Evolutionary conservation across 306 rosid genomes (phyloP), one percentile per base, ranked within the genome.

Genomic region (Dalbergia cochinchinensis): DNA sequence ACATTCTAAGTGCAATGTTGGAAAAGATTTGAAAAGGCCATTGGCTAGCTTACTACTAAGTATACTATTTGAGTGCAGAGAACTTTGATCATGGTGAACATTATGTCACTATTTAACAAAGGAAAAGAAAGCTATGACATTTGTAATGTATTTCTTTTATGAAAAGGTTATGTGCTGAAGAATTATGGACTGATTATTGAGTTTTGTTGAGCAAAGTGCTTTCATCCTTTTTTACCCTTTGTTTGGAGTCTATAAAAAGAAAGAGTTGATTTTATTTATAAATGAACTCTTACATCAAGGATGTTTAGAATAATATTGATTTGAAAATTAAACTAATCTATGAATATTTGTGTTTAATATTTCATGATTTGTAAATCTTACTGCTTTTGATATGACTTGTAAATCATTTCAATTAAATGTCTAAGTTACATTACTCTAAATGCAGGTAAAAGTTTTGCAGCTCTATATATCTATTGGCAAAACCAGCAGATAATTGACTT

Each of bases 151-250:
- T 47, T 47, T 47, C 5, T 47, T 14, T 47, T 63, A 44, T 11
- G 16, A n/a, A 44, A 39, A 16, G 12, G 15, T 47, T 47, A 10
- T 47, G 53, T 78, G 73, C 68, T 77, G 86, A 63, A 73, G 72
- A 66, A 67, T 39, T 76, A 19, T 76, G 34, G 41, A 53, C 9
- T 37, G 58, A 41, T 70, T 26, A 59, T 15, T 82, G 63, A 60
- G 31, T 22, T 19, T 48, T 75, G 37, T 19, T 26, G 13, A 15
- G 44, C 41, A 57, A 35, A 59, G 20, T 39, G 5, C 60, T 39
- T 51, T 82, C 44, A 18, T 35, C 53, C 45, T 18, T 22, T 66
- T 1, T 19, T 33, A n/a, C 34, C 47, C 5, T 31, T 37, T 18
- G 18, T 47, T 61, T 45, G 79, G 48, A 47, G 47, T 61, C 61